phyloP scores from a whole-genome alignment of 768 basidiomycete genomes.

The Mycena olivaceomarginata region DNA sequence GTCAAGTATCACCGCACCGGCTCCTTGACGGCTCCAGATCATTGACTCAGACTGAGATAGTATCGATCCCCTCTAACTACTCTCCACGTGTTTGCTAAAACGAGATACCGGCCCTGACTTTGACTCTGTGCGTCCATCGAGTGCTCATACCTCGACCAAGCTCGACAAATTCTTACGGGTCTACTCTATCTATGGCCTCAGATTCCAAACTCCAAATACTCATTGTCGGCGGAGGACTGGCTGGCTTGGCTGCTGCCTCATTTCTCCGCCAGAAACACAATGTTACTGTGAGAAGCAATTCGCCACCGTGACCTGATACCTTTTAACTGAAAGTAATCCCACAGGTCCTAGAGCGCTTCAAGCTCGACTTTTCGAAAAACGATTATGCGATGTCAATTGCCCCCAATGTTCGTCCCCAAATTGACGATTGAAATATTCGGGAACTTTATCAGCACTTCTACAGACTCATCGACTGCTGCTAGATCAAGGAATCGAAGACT shows the following conservation, averaged over 20 bases:
- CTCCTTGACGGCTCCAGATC: too few relatives aligned
- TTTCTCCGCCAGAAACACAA: constrained; percentile 38
- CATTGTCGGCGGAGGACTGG: constrained; percentile 40
- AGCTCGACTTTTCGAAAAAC: constrained; percentile 39
- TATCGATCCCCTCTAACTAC: too few relatives aligned
- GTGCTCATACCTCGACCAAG: too few relatives aligned
- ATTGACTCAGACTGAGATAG: too few relatives aligned
- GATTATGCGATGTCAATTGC: constrained; percentile 43
- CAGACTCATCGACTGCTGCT: constrained; percentile 38
- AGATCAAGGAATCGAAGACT: constrained; percentile 36
- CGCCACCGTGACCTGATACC: not conserved
- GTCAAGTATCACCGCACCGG: too few relatives aligned
- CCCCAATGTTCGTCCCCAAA: too few relatives aligned
- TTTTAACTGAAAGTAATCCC: not conserved
- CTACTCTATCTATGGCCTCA: not conserved
- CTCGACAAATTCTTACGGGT: too few relatives aligned
- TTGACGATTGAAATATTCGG: not conserved
- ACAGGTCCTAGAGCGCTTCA: constrained; percentile 41
- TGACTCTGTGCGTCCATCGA: too few relatives aligned
- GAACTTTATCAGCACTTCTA: not conserved
- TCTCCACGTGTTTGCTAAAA: too few relatives aligned
- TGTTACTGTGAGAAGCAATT: constrained; percentile 27
- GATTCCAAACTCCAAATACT: constrained; percentile 28
- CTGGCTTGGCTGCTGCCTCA: constrained; percentile 39
- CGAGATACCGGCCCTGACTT: too few relatives aligned